Evolutionary conservation across 495 filamentous ascomycete species (phyloP), one percentile per base, ranked within the genome.

Genomic region (Neurospora intermedia): DNA sequence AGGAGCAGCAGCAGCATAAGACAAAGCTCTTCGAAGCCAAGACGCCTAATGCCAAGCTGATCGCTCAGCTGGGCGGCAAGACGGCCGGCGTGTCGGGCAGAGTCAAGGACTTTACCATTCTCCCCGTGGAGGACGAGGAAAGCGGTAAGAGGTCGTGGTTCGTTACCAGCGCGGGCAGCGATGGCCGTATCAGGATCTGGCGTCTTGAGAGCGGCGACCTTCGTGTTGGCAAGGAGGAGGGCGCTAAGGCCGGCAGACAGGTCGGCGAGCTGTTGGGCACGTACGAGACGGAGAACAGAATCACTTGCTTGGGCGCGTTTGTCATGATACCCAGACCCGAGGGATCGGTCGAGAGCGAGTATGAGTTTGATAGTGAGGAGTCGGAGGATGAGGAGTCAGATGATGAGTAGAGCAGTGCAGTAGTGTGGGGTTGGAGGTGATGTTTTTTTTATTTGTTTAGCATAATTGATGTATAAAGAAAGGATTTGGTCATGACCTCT

Each of bases 261-360:
- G 82, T 93, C 31, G 95, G 94, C 42, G 86, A 83, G 73, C 81
- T 97, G 45, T 77, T 97, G 62, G 94, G 89, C 15, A 90, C 89
- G 71, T 94, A 94, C 75, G 91, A 93, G 79, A 98, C 94, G 9
- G 89, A 90, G 42, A 92, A 94, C 79, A 87, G 96, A 69, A 94
- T 99, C 73, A 99, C 94, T 13, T 99, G 96, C 80, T 72, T 99
- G 75, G 89, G 85, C 73, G 90, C 91, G 59, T 98, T 97, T 80
- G 83, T 92, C 73, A 97, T 98, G 94, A 85, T 89, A 82, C 84
- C 88, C 66, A 83, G 84, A 23, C 82, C 84, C 10, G 82, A 84
- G 69, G 85, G 83, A 20, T 80, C 77, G 11, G 83, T 85, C 73
- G 82, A 87, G 69, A 84, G 81, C 73, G 86, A 87, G 71, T 85